Evolutionary conservation across 164 flowering plant species (phyloP).

Genomic region (Amborella trichopoda): DNA sequence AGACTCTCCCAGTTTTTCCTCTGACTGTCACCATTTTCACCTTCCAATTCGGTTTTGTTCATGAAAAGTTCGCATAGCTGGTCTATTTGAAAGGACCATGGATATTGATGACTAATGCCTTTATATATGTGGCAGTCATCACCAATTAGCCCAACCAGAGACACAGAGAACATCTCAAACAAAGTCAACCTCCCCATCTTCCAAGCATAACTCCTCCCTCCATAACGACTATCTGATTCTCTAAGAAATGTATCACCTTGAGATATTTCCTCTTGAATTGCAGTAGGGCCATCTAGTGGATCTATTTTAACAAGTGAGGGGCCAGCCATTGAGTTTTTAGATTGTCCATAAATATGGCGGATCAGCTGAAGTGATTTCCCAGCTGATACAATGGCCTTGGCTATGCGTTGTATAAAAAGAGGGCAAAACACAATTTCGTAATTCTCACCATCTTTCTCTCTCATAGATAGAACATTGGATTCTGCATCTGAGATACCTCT

Average conservation of each 20-base stretch:
- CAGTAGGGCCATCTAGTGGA: too few species aligned
- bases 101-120: constrained; percentile 29
- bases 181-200: constrained; percentile 51
- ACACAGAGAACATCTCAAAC: constrained; percentile 67
- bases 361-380: constrained; percentile 94
- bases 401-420: constrained; percentile 62
- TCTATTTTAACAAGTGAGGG: too few species aligned
- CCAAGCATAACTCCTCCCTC: constrained; percentile 7
- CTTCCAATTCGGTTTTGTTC: constrained; percentile 11
- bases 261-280: too few species aligned
- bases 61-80: constrained; percentile 10
- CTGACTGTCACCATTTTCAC: constrained; percentile 13
- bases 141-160: constrained; percentile 67
- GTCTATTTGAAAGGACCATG: constrained; percentile 6
- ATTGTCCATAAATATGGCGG: constrained; percentile 28
- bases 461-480: constrained; percentile 14
- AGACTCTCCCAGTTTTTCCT: constrained; percentile 51
- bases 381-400: constrained; percentile 74
- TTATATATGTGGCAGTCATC: constrained; percentile 57
- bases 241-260: not conserved
- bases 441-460: constrained; percentile 27
- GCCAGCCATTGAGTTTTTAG: too few species aligned
- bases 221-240: constrained; percentile 2
- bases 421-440: constrained; percentile 45
- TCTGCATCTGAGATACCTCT: constrained; percentile 24